Evolutionary conservation across 2,329 filamentous ascomycete species (phyloP).

Genomic region (Colletotrichum sojae): DNA sequence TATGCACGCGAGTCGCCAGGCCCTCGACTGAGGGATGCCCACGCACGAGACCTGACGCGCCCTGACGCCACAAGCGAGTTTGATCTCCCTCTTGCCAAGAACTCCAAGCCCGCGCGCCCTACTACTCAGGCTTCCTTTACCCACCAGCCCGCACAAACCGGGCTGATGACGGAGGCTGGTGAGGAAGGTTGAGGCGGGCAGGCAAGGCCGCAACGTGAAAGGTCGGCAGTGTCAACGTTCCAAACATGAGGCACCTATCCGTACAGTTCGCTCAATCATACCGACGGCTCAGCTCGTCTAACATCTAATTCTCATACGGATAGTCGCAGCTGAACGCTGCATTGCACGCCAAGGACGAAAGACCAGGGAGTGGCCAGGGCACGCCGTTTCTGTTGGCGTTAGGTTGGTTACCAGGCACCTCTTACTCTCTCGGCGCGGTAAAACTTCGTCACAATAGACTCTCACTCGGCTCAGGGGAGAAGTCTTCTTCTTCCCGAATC

Average conservation of each 20-base stretch:
- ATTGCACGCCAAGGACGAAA: conserved; percentile 7
- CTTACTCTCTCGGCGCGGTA: no score
- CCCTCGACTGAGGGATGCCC: not conserved
- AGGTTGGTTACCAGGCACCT: not conserved
- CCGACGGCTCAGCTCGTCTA: no score
- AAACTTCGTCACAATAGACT: no score
- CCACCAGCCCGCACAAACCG: no score
- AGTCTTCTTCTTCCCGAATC: not conserved
- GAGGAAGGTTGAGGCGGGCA: no score
- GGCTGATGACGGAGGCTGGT: no score
- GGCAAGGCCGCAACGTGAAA: no score
- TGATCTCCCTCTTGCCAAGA: conserved; percentile 34
- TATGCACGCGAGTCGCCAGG: conserved; percentile 19
- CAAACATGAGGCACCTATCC: no score
- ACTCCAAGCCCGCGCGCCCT: not conserved
- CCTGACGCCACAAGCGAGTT: conserved; percentile 37
- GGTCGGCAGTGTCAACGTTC: not conserved
- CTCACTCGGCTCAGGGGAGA: no score
- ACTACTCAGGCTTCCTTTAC: no score
- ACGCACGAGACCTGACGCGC: conserved; percentile 23
- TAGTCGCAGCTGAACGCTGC: conserved; percentile 1
- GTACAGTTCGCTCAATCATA: no score
- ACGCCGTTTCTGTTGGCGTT: not conserved
- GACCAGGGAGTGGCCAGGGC: conserved; percentile 12
- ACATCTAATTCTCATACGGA: not conserved